phyloP scores from a whole-genome alignment of 2,329 filamentous ascomycete species.

The Monilinia fructicola region DNA sequence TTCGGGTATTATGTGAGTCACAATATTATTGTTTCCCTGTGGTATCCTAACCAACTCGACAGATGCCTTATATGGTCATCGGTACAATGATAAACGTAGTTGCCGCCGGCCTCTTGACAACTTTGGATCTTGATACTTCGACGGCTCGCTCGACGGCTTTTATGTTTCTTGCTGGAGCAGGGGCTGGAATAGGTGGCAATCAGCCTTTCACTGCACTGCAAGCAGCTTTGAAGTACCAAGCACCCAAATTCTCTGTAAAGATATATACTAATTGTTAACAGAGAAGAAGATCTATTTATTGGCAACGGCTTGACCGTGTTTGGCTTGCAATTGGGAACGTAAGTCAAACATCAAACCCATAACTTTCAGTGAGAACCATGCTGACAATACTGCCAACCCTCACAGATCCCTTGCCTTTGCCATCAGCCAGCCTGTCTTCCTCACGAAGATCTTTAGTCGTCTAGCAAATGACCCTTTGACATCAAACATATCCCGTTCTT shows the following conservation, averaged over 20 bases:
- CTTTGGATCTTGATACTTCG: slow-evolving; percentile 2
- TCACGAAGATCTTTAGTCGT: too few species aligned
- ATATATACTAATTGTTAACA: background rate
- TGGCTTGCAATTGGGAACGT: slow-evolving; percentile 3
- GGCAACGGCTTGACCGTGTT: background rate
- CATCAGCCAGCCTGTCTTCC: too few species aligned
- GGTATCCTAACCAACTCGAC: background rate
- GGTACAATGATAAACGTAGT: background rate
- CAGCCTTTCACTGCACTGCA: slow-evolving; percentile 7
- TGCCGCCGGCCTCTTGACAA: background rate
- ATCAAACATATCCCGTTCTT: too few species aligned
- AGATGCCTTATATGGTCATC: slow-evolving; percentile 8
- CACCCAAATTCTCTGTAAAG: too few species aligned
- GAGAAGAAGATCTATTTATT: slow-evolving; percentile 3
- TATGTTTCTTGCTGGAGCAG: slow-evolving; percentile 5
- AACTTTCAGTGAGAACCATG: too few species aligned
- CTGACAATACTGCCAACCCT: too few species aligned
- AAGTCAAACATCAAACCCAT: too few species aligned
- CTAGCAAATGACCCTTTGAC: too few species aligned
- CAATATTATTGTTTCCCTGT: background rate
- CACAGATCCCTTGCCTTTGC: too few species aligned
- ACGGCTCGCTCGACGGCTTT: slow-evolving; percentile 8
- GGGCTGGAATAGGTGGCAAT: background rate
- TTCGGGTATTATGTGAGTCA: slow-evolving; percentile 6
- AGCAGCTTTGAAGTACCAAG: background rate